Percentiles rank a stretch among this genome's conserved stretches.
Evolutionary conservation across 257 asterid genomes (phyloP).

Genomic region (Solanum virginianum): DNA sequence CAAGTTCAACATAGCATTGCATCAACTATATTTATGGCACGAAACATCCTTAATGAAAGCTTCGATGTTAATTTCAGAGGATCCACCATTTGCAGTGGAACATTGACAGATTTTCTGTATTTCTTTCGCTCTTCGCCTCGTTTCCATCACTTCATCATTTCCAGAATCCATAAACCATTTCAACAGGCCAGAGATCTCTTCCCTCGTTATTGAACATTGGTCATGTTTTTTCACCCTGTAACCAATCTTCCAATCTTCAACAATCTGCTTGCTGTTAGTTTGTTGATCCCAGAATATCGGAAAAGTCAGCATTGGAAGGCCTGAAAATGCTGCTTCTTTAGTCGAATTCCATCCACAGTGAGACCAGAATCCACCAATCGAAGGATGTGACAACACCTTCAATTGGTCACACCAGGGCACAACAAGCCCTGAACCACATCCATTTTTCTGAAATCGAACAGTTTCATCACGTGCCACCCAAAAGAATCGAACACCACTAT

Average conservation of each 20-base stretch:
- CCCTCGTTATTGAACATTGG: slow-evolving; percentile 8
- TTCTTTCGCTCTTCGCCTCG: not conserved
- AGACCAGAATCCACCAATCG: slow-evolving; percentile 49
- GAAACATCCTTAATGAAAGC: not conserved
- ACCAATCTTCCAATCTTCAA: slow-evolving; percentile 51
- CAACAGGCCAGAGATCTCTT: not conserved
- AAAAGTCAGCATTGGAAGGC: slow-evolving; percentile 38
- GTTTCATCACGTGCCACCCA: slow-evolving; percentile 40
- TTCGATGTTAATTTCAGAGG: not conserved
- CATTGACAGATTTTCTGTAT: not conserved
- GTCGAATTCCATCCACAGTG: slow-evolving; percentile 85
- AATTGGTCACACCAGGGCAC: slow-evolving; percentile 64
- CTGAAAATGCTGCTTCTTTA: slow-evolving; percentile 30
- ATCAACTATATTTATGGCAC: not conserved
- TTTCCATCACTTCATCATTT: not conserved
- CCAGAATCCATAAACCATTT: slow-evolving; percentile 12
- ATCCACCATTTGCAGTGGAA: not conserved
- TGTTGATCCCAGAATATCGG: slow-evolving; percentile 46
- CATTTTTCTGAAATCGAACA: not conserved
- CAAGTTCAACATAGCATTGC: not conserved
- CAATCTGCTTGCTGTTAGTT: slow-evolving; percentile 35
- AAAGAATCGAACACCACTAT: slow-evolving; percentile 36
- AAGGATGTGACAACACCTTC: slow-evolving; percentile 37
- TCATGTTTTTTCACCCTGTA: slow-evolving; percentile 34
- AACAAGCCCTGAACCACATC: slow-evolving; percentile 19